Base-by-base conservation (phyloP, 352 stramenopile genomes). In the Globisporangium middletonii region DNA sequence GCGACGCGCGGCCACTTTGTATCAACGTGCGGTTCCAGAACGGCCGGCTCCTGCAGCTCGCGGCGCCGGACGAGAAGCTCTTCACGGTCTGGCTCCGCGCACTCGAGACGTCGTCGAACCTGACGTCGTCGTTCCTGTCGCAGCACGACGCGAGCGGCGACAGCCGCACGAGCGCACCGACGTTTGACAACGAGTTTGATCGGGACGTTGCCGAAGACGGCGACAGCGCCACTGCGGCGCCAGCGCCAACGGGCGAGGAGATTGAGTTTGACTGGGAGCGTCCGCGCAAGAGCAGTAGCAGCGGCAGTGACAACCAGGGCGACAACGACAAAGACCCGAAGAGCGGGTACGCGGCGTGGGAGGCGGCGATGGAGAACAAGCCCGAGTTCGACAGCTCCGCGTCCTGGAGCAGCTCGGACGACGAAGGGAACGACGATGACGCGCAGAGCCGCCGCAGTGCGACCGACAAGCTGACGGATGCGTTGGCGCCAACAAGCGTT, bases 1-100 rank as follows among this genome's bases (percentile, higher is more conserved):
- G 81, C 11, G 63, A 83, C 46, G 62, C 74, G n/a, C 71, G 77
- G 3, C 79, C 81, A 6, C 83, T 88, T 54, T 86, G 77, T 50
- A 55, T 92, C 9, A 71, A 80, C 27, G 69, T 92, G 51, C 81
- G 77, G 2, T 92, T 92, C 54, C 81, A 88, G 50, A 88, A 92
- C 47, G 81, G 81, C 0, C 75, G 79, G 2, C 61, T 89, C 23
- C 72, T 92, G 4, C 68, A 92, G 33, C 68, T 87, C 2, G 81
- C 83, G 6, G 77, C 81, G 8, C 65, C 78, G 11, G 81, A 82
- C 11, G 52, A 84, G 49, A 67, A 73, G 52, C 62, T 77, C 1
- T 88, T 87, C 55, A 60, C 60, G 0, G 68, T 76, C 45, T 91
- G 81, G 81, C 62, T 81, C n/a, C 51, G 75, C 3, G 76, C 73